Evolutionary conservation across 495 filamentous ascomycete genomes (phyloP).

Genomic region (Copromyces sp.): DNA sequence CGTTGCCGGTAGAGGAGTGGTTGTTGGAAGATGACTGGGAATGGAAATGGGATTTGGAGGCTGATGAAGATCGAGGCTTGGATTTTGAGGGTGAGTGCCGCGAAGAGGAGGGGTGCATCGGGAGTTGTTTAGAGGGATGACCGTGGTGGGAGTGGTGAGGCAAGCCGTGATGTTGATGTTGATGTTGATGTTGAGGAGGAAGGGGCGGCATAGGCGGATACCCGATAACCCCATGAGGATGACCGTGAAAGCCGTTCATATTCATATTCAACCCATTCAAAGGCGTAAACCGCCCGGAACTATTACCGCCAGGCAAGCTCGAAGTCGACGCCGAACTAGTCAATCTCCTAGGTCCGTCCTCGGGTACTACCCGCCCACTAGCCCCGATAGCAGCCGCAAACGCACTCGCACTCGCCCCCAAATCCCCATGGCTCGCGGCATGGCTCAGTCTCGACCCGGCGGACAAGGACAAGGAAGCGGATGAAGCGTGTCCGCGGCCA

Average conservation of each 20-base stretch:
- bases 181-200: neutral
- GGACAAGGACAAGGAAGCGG: neutral
- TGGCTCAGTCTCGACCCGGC: neutral
- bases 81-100: neutral
- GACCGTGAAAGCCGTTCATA: neutral
- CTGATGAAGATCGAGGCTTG: neutral
- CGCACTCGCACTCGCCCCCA: neutral
- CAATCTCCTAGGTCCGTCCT: neutral
- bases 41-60: neutral
- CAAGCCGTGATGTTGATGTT: neutral
- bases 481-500: neutral
- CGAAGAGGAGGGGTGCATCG: neutral
- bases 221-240: neutral
- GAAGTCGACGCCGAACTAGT: neutral
- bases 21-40: neutral
- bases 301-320: neutral
- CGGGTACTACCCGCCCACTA: neutral
- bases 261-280: neutral
- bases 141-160: neutral
- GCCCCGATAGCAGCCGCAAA: neutral
- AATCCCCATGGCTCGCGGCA: neutral
- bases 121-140: neutral
- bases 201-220: neutral
- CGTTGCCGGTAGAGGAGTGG: conserved; percentile 2
- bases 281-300: neutral